Percentiles rank a stretch among this genome's conserved stretches.
These are phyloP conservation scores for Chrysoporthe puriensis DNA, from an alignment of 2,329 filamentous ascomycete genomes.

Conservation along the genomic window DNA sequence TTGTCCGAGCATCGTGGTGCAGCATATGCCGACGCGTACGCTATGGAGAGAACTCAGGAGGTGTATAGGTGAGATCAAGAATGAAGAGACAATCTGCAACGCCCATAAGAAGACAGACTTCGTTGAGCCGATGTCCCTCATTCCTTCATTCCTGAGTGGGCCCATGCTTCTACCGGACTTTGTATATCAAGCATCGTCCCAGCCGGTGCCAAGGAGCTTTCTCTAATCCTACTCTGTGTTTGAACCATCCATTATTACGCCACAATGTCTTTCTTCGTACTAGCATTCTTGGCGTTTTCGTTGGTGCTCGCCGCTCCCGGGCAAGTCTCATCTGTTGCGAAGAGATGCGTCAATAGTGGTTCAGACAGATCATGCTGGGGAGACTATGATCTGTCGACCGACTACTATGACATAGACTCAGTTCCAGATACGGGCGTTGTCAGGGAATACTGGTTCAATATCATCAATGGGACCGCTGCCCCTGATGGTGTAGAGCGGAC, in stretches of 20 bases:
- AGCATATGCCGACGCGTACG: neutral
- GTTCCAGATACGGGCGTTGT: conserved; percentile 43
- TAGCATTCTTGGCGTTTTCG: neutral
- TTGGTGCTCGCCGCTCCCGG: conserved; percentile 6
- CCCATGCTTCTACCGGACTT: neutral
- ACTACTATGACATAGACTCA: conserved; percentile 34
- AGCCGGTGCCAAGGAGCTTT: neutral
- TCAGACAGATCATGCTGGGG: conserved; percentile 38
- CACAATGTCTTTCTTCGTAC: conserved; percentile 7
- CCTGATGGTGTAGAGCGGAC: conserved; percentile 40
- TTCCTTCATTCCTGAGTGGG: neutral
- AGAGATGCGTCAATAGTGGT: conserved; percentile 19
- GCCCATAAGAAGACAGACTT: neutral
- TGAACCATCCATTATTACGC: neutral
- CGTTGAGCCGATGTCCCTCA: neutral
- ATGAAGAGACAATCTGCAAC: neutral
- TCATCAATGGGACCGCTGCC: conserved; percentile 33
- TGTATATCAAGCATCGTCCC: neutral
- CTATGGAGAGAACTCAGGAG: neutral
- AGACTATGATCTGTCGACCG: conserved; percentile 42
- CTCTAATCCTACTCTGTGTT: neutral
- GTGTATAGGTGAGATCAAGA: neutral
- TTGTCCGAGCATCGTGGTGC: neutral
- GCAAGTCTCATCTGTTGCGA: neutral
- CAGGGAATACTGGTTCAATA: conserved; percentile 38